Percentiles rank a stretch among this genome's conserved stretches.
phyloP scores from a whole-genome alignment of 139 green algal genomes.

The Micractinium conductrix region DNA sequence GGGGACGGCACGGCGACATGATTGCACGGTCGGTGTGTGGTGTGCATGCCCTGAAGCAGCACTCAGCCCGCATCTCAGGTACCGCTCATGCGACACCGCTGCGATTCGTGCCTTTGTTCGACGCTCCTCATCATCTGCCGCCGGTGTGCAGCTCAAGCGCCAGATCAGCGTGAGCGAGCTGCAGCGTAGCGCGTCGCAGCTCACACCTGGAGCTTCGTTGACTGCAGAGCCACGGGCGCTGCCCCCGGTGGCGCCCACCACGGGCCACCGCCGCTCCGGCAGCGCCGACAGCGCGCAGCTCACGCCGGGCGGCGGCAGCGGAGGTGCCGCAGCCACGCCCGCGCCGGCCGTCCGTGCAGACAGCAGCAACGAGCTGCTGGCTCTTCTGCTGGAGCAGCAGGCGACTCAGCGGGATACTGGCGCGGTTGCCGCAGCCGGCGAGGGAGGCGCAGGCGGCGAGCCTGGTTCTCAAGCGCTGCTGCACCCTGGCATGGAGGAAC shows the following conservation, averaged over 20 bases:
- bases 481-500: neutral
- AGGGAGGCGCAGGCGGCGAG: neutral
- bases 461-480: neutral
- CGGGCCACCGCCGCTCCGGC: neutral
- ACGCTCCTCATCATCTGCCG: too few species aligned
- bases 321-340: neutral
- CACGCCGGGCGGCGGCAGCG: neutral
- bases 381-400: slow-evolving; percentile 44
- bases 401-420: too few species aligned
- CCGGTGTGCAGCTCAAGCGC: slow-evolving; percentile 25
- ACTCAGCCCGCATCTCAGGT: too few species aligned
- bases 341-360: neutral
- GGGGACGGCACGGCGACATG: too few species aligned
- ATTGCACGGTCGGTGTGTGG: too few species aligned
- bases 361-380: slow-evolving; percentile 44
- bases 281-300: neutral
- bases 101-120: too few species aligned
- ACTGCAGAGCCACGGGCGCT: neutral
- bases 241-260: neutral
- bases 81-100: too few species aligned
- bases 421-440: neutral
- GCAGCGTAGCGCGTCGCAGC: too few species aligned
- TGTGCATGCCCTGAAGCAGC: too few species aligned
- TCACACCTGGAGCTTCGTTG: too few species aligned
- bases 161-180: too few species aligned